Conservation (phyloP, 139 green algal genomes). For the Diplosphaera chodatii region DNA sequence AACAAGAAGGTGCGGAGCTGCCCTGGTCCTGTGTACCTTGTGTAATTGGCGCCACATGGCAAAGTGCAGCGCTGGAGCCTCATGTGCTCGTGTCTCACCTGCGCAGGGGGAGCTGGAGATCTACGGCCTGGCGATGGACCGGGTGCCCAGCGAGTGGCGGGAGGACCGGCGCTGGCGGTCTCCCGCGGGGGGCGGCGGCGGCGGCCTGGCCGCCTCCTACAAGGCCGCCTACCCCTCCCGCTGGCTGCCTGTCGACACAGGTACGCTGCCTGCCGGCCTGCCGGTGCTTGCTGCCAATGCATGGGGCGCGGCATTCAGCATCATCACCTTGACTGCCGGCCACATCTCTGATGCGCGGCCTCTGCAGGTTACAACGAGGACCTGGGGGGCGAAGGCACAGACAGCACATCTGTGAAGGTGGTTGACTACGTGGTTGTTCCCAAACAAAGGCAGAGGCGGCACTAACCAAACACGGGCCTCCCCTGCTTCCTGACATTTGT, state of each 20-base stretch:
- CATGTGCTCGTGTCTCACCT: background rate
- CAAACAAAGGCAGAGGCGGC: conserved; percentile 4
- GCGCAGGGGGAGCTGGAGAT: conserved; percentile 50
- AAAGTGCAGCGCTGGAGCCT: no score
- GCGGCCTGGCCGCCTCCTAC: conserved; percentile 23
- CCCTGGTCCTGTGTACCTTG: no score
- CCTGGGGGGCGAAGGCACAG: conserved; percentile 1
- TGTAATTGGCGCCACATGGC: no score
- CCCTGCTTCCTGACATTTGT: no score
- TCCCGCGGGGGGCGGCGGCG: conserved; percentile 37
- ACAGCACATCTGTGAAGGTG: conserved; percentile 25
- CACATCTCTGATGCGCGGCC: no score
- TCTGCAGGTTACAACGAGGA: conserved; percentile 3
- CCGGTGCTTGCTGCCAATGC: no score
- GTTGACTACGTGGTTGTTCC: conserved; percentile 41
- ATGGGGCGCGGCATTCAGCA: no score
- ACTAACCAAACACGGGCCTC: no score
- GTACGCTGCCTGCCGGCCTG: background rate
- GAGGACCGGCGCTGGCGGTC: conserved; percentile 69
- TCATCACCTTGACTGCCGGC: background rate
- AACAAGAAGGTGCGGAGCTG: conserved; percentile 15
- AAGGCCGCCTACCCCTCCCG: conserved; percentile 29
- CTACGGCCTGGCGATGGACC: conserved; percentile 55
- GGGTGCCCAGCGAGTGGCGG: conserved; percentile 57
- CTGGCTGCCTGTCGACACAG: conserved; percentile 31